Base-by-base conservation (phyloP, 2,329 filamentous ascomycete species). In the Thelonectria olida region DNA sequence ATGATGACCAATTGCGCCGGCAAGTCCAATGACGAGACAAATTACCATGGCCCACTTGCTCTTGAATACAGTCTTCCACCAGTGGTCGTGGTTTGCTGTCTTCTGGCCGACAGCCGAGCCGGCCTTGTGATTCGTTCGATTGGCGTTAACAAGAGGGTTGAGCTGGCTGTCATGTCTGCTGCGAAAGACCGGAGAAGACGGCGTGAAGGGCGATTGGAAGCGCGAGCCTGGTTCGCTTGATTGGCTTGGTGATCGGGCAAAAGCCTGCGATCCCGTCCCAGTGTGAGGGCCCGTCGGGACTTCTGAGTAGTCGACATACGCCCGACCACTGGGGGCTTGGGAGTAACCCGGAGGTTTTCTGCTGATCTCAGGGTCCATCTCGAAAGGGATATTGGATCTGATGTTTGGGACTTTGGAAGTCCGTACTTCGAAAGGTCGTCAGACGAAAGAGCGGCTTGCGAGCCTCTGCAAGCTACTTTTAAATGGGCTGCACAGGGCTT, bases 1-100 rank as follows among this genome's bases (percentile, higher is more conserved):
- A 31, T 61, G 58, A 15, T 61, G 58, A 5, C 53, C 58, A 19
- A 57, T 17, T 9, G 58, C 58, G 12, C 45, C 58, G 4, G 28
- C 48, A 4, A 61, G 38, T 15, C 58, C 58, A 20, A 61, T 44
- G 47, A 28, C 42, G 9, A 61, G 48, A 17, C 52, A 61, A 7
- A 53, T 57, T 15, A 61, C 48, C 58, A 61, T 61, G 28, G 58
- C 47, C 58, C 58, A 61, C 10, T 61, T 61, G 53, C 58, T 57
- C 10, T 52, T 20, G 19, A 61, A 47, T 22, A 58, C 22, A 1
- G 51, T 51, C 34, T 59, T 44, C 56, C 49, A 54, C 12, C 42
- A 36, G 2, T 34, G 28, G 12, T 44, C 27, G 19, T 42, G 56
- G 50, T 51, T 54, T 34, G 44, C 5, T 41, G 5, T 6, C 15